Conservation (phyloP, 2,329 filamentous ascomycete genomes). For the Sporothrix luriei region DNA sequence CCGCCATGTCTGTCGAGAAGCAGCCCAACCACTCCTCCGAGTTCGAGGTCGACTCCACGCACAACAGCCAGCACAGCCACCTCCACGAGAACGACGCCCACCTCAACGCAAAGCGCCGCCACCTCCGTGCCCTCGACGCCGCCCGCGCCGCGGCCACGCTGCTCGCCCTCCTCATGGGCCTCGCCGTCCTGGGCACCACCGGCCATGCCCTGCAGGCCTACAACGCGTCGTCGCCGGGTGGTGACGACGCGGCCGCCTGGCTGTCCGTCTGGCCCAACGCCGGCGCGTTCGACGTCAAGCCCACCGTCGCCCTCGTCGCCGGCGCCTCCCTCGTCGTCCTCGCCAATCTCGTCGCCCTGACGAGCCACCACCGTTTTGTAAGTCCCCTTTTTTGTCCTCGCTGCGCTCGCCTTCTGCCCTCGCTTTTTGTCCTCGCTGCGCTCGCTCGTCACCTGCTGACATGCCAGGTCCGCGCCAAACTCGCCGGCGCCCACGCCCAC, state of each 20-base stretch:
- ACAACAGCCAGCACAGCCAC: slow-evolving; percentile 10
- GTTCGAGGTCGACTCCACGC: slow-evolving; percentile 51
- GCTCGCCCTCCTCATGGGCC: slow-evolving; percentile 54
- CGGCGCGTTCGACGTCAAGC: slow-evolving; percentile 56
- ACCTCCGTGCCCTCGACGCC: slow-evolving; percentile 49
- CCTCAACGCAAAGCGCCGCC: slow-evolving; percentile 46
- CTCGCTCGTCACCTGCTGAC: slow-evolving; percentile 20
- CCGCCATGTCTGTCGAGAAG: slow-evolving; percentile 33
- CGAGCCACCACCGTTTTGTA: slow-evolving; percentile 55
- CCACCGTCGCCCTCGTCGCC: slow-evolving; percentile 58
- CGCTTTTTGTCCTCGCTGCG: not conserved
- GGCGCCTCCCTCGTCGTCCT: slow-evolving; percentile 55
- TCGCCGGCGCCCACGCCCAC: slow-evolving; percentile 44
- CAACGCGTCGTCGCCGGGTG: slow-evolving; percentile 54
- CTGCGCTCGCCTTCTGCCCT: slow-evolving; percentile 48
- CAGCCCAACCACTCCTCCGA: slow-evolving; percentile 47
- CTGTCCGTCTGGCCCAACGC: slow-evolving; percentile 61
- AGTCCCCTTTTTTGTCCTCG: slow-evolving; percentile 41
- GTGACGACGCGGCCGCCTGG: slow-evolving; percentile 45
- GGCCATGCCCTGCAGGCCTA: slow-evolving; percentile 59
- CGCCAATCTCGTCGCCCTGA: slow-evolving; percentile 52
- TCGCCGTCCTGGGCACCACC: slow-evolving; percentile 58
- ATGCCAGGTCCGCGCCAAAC: slow-evolving; percentile 46
- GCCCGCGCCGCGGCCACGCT: slow-evolving; percentile 52
- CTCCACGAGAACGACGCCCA: slow-evolving; percentile 41